Evolutionary conservation across 805 yeast genomes (phyloP).

Genomic region (Starmerella stigmatis): DNA sequence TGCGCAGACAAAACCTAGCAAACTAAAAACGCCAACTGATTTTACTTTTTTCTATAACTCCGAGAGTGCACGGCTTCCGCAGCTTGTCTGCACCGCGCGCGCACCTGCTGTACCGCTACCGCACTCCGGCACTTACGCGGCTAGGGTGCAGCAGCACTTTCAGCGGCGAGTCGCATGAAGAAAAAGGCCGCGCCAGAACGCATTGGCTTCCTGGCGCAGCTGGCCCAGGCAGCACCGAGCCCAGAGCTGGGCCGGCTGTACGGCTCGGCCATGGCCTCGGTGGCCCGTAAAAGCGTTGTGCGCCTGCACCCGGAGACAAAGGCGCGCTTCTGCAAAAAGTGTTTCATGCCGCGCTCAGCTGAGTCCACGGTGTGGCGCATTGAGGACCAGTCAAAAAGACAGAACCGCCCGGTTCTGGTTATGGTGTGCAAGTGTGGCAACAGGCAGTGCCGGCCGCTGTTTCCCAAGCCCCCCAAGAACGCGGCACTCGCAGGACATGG

Average conservation of each 20-base stretch:
- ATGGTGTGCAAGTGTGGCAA: constrained; percentile 21
- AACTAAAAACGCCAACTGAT: too few relatives aligned
- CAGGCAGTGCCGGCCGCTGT: constrained; percentile 16
- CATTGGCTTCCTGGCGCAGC: constrained; percentile 29
- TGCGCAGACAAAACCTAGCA: too few relatives aligned
- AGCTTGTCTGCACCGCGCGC: not conserved
- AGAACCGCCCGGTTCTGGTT: constrained; percentile 18
- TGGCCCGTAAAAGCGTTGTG: constrained; percentile 58
- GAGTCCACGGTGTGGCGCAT: constrained; percentile 39
- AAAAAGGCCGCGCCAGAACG: constrained; percentile 25
- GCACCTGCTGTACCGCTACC: not conserved
- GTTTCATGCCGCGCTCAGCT: constrained; percentile 44
- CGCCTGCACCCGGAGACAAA: constrained; percentile 47
- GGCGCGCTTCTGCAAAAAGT: constrained; percentile 57
- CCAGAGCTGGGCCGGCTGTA: constrained; percentile 45
- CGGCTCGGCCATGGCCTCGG: constrained; percentile 44
- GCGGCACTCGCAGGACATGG: too few relatives aligned
- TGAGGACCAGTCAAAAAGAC: constrained; percentile 35
- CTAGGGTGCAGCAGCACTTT: not conserved
- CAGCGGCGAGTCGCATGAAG: constrained; percentile 3
- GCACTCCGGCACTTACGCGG: not conserved
- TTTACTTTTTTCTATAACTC: too few relatives aligned
- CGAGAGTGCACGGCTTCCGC: too few relatives aligned
- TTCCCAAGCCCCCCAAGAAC: too few relatives aligned
- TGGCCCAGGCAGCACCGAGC: constrained; percentile 23